These are phyloP conservation scores for Paralagenidium karlingii DNA, from an alignment of 352 stramenopile genomes.

Conservation along the genomic window DNA sequence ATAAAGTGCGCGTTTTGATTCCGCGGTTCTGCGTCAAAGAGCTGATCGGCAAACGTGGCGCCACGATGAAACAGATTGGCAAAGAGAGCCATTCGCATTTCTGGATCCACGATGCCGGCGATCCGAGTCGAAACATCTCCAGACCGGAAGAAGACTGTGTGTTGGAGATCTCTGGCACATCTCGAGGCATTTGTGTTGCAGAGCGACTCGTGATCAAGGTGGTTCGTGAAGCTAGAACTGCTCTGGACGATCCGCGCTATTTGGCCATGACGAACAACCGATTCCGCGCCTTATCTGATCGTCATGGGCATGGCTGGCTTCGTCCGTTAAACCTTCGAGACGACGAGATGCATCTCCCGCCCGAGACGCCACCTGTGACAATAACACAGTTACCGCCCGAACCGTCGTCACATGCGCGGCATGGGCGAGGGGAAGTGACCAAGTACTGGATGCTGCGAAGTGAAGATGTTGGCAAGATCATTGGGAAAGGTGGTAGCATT, in stretches of 20 bases:
- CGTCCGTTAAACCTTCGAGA: slow-evolving; percentile 4
- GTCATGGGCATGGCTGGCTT: slow-evolving; percentile 17
- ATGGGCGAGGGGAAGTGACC: too few species aligned
- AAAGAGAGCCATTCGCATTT: too few species aligned
- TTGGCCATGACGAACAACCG: slow-evolving; percentile 8
- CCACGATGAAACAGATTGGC: too few species aligned
- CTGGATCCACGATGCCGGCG: too few species aligned
- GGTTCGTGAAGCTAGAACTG: slow-evolving; percentile 26
- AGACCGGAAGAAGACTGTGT: slow-evolving; percentile 40
- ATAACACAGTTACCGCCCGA: too few species aligned
- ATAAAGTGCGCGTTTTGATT: too few species aligned
- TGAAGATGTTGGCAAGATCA: slow-evolving; percentile 43
- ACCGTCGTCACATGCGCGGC: too few species aligned
- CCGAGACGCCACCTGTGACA: background rate
- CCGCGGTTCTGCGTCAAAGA: too few species aligned
- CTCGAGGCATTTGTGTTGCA: slow-evolving; percentile 41
- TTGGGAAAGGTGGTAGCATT: slow-evolving; percentile 33
- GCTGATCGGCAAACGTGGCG: too few species aligned
- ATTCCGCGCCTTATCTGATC: slow-evolving; percentile 20
- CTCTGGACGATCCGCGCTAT: slow-evolving; percentile 42
- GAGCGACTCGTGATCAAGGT: slow-evolving; percentile 43
- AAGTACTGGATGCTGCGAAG: slow-evolving; percentile 35
- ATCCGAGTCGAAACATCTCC: too few species aligned
- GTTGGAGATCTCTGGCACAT: slow-evolving; percentile 39
- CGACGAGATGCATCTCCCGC: slow-evolving; percentile 4